Conservation (phyloP, 208 protist species). For the Blastocrithidia nonstop region DNA sequence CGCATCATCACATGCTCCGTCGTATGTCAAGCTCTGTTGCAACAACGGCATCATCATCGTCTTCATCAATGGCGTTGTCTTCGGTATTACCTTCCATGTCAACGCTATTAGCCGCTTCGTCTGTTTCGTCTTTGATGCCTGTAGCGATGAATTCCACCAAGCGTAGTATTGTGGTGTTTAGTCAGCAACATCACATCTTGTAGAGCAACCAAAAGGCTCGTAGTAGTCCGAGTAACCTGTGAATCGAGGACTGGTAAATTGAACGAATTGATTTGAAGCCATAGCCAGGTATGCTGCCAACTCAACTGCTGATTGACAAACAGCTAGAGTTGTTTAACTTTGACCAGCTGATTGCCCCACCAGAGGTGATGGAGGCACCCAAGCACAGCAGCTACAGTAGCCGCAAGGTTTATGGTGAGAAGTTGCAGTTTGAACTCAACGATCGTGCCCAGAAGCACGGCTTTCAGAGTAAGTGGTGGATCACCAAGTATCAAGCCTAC, state of each 20-base stretch:
- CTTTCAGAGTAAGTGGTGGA: conserved; percentile 77
- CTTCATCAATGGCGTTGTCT: no score
- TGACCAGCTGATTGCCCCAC: conserved; percentile 62
- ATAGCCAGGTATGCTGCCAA: conserved; percentile 47
- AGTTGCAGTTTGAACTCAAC: conserved; percentile 79
- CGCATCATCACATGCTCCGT: no score
- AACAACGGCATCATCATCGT: no score
- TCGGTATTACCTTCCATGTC: no score
- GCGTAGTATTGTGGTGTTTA: conserved; percentile 68
- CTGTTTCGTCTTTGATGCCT: no score
- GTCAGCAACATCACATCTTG: conserved; percentile 74
- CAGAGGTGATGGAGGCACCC: conserved; percentile 73
- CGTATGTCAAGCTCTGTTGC: no score
- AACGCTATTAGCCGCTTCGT: no score
- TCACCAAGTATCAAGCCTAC: conserved; percentile 46
- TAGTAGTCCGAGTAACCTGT: conserved; percentile 76
- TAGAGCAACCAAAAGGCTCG: conserved; percentile 76
- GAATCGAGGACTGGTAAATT: conserved; percentile 81
- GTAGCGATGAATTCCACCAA: not conserved
- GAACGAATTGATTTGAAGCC: conserved; percentile 45
- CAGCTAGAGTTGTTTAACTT: conserved; percentile 81
- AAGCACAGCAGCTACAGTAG: conserved; percentile 81
- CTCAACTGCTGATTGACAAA: conserved; percentile 60
- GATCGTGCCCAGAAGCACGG: conserved; percentile 73
- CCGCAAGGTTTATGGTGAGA: conserved; percentile 63